phyloP scores from a whole-genome alignment of 495 filamentous ascomycete species.

The Aspergillus asperescens region DNA sequence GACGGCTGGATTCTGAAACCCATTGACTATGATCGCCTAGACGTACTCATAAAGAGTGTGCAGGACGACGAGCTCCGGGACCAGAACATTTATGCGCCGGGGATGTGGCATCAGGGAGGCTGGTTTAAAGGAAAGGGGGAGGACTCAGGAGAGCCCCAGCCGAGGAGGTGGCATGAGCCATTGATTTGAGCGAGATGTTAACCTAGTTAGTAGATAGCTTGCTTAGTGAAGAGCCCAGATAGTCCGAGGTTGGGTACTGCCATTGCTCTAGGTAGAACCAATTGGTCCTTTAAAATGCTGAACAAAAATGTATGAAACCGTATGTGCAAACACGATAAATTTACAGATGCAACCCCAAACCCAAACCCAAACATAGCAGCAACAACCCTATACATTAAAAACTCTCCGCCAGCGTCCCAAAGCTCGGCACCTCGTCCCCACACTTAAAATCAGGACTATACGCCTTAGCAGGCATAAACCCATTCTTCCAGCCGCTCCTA shows the following conservation, averaged over 20 bases:
- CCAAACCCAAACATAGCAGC: background rate
- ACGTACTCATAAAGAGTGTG: background rate
- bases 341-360: background rate
- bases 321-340: background rate
- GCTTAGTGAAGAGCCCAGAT: too few relatives aligned
- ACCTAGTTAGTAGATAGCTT: too few relatives aligned
- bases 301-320: too few relatives aligned
- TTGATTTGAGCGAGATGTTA: too few relatives aligned
- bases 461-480: conserved; percentile 75
- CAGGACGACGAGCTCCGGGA: background rate
- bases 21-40: background rate
- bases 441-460: conserved; percentile 75
- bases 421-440: conserved; percentile 61
- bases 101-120: background rate
- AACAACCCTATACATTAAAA: conserved; percentile 12
- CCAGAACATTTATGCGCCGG: background rate
- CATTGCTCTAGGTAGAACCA: too few relatives aligned
- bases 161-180: too few relatives aligned
- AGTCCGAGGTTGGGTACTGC: too few relatives aligned
- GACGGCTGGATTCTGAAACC: background rate
- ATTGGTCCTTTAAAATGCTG: too few relatives aligned
- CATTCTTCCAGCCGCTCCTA: conserved; percentile 73
- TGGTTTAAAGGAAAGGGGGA: too few relatives aligned
- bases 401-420: conserved; percentile 60
- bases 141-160: too few relatives aligned